A percentile compares a stretch with the other conserved stretches of the same genome.
Evolutionary conservation across 2,329 filamentous ascomycete species (phyloP).

Genomic region (Hawksworthiomyces lignivorus): DNA sequence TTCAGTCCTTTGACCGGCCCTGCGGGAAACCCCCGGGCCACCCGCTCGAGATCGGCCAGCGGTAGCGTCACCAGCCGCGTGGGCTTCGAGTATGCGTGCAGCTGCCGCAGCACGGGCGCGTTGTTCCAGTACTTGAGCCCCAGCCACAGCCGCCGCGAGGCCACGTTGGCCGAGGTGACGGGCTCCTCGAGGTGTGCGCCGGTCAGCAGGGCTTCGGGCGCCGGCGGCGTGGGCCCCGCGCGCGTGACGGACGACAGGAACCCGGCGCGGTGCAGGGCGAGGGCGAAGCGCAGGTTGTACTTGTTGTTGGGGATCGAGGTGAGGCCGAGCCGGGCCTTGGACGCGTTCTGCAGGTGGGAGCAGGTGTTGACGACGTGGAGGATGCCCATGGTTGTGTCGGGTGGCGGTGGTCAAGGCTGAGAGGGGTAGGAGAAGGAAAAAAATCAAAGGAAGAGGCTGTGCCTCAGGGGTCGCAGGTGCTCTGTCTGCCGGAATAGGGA

Average conservation of each 20-base stretch:
- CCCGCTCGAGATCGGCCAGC: constrained; percentile 50
- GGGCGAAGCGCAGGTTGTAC: constrained; percentile 66
- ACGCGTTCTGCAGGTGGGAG: constrained; percentile 86
- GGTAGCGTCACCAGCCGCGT: constrained; percentile 63
- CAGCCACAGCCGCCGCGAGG: constrained; percentile 72
- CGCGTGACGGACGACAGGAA: constrained; percentile 75
- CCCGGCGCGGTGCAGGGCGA: constrained; percentile 74
- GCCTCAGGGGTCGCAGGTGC: too few species aligned
- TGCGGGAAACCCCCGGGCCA: constrained; percentile 62
- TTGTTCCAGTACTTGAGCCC: constrained; percentile 86
- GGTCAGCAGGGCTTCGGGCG: constrained; percentile 36
- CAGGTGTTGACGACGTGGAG: constrained; percentile 70
- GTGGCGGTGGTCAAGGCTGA: not conserved
- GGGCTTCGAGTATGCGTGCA: constrained; percentile 64
- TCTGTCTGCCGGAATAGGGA: too few species aligned
- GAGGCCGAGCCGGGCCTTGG: constrained; percentile 71
- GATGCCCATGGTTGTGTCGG: constrained; percentile 37
- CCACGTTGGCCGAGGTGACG: constrained; percentile 63
- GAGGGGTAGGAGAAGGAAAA: not conserved
- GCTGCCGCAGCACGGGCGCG: constrained; percentile 64
- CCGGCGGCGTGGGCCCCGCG: constrained; percentile 49
- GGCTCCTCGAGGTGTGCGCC: constrained; percentile 33
- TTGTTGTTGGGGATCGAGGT: constrained; percentile 78
- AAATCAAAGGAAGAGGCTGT: too few species aligned
- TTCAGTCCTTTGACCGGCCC: constrained; percentile 68